These are phyloP conservation scores for Pleurotus platypus DNA, from an alignment of 768 basidiomycete genomes.

Conservation along the genomic window DNA sequence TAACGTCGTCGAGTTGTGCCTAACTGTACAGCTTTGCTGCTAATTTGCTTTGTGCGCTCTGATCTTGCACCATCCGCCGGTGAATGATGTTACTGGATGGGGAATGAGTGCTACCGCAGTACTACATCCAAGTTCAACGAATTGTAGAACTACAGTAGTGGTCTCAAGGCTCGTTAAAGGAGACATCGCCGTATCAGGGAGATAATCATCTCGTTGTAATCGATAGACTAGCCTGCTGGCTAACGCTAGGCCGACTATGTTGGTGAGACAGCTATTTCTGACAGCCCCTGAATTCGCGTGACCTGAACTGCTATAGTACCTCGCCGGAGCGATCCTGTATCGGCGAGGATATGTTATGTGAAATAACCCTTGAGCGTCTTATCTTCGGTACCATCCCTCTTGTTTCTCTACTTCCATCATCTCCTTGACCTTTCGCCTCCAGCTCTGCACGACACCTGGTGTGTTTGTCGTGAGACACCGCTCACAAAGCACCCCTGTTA, in stretches of 20 bases:
- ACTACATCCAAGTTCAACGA: too few species aligned
- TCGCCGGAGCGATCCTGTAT: constrained; percentile 27
- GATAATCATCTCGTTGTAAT: neutral
- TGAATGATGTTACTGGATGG: too few species aligned
- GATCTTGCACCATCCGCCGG: too few species aligned
- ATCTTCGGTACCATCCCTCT: constrained; percentile 10
- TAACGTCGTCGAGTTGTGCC: neutral
- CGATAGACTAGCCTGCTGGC: neutral
- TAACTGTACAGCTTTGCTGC: neutral
- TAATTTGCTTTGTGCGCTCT: neutral
- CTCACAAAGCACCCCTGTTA: neutral
- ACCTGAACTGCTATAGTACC: constrained; percentile 21
- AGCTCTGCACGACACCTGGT: neutral
- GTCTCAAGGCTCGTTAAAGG: neutral
- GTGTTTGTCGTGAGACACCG: neutral
- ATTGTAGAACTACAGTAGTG: neutral
- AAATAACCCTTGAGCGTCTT: constrained; percentile 12
- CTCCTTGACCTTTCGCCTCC: constrained; percentile 2
- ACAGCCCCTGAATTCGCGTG: constrained; percentile 15
- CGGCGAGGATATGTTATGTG: constrained; percentile 25
- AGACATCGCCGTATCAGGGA: constrained; percentile 1
- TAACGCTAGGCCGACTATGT: too few species aligned
- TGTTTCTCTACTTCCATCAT: constrained; percentile 11
- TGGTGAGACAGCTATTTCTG: neutral
- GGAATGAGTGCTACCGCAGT: too few species aligned